phyloP scores from a whole-genome alignment of 805 yeast genomes.

The Grigorovia yakushimaensis region DNA sequence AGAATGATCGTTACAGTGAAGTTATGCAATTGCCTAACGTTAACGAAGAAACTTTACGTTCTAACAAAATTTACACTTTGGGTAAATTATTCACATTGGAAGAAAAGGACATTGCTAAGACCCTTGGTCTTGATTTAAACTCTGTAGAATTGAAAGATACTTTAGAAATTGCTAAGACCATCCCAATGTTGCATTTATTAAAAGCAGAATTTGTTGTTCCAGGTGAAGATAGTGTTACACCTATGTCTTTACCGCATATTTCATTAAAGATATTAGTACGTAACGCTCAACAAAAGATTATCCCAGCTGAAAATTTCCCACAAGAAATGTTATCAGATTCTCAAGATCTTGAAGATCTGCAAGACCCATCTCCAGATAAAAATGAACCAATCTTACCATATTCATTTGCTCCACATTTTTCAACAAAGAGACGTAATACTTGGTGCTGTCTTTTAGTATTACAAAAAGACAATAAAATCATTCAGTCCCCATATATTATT shows the following conservation, averaged over 20 bases:
- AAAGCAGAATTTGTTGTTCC: conserved; percentile 74
- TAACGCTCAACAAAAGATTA: conserved; percentile 59
- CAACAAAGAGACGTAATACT: conserved; percentile 37
- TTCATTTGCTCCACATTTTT: conserved; percentile 71
- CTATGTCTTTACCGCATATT: conserved; percentile 66
- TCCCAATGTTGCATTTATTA: conserved; percentile 61
- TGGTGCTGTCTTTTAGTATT: conserved; percentile 65
- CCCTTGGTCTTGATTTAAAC: conserved; percentile 42
- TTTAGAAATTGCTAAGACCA: conserved; percentile 45
- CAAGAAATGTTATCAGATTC: conserved; percentile 37
- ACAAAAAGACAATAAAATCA: conserved; percentile 72
- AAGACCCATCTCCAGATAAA: conserved; percentile 61
- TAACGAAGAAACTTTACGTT: conserved; percentile 34
- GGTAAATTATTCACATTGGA: conserved; percentile 59
- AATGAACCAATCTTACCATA: conserved; percentile 61
- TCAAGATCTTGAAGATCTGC: conserved; percentile 54
- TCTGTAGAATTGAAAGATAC: conserved; percentile 37
- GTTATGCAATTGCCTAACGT: conserved; percentile 77
- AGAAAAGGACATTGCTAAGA: conserved; percentile 44
- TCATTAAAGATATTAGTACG: conserved; percentile 65
- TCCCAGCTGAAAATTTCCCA: conserved; percentile 31
- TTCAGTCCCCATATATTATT: conserved; percentile 46
- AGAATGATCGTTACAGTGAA: conserved; percentile 45
- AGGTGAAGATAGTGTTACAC: conserved; percentile 66
- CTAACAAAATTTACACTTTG: conserved; percentile 40